These are phyloP conservation scores for Cyclotella choctawhatcheeana DNA, from an alignment of 108 stramenopile genomes.

Conservation along the genomic window DNA sequence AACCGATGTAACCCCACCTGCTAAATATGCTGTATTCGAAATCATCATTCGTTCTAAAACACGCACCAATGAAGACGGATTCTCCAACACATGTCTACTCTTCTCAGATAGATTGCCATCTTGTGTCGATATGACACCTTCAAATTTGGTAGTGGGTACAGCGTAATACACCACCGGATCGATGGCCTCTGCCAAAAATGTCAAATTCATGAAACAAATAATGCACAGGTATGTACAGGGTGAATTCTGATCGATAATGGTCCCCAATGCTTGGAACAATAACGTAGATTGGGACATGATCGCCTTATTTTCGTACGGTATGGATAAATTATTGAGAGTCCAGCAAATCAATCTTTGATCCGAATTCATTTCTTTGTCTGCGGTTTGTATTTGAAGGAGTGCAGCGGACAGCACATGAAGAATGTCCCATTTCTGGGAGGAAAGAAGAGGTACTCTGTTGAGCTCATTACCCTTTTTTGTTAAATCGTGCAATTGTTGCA, in stretches of 20 bases:
- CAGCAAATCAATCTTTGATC: constrained; percentile 54
- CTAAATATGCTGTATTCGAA: constrained; percentile 17
- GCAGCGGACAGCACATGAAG: constrained; percentile 24
- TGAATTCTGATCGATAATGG: constrained; percentile 24
- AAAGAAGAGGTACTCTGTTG: constrained; percentile 44
- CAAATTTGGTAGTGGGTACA: background rate
- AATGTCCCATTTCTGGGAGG: constrained; percentile 35
- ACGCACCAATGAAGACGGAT: constrained; percentile 28
- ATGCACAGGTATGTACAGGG: constrained; percentile 53
- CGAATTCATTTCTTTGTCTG: constrained; percentile 26
- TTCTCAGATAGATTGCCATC: background rate
- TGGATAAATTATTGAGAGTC: constrained; percentile 60
- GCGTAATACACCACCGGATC: constrained; percentile 8
- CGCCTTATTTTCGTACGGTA: constrained; percentile 57
- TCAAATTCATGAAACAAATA: constrained; percentile 56
- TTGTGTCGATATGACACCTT: background rate
- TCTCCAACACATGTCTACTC: constrained; percentile 4
- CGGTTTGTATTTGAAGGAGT: constrained; percentile 14
- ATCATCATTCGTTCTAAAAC: constrained; percentile 32
- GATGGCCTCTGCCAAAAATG: constrained; percentile 46
- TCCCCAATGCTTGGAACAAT: constrained; percentile 34
- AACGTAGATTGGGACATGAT: constrained; percentile 24
- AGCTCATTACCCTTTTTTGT: constrained; percentile 37
- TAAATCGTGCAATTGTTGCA: constrained; percentile 40
- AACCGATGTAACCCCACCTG: constrained; percentile 28